Conservation (phyloP, 352 stramenopile genomes). For the Thalassiosira allenii region DNA sequence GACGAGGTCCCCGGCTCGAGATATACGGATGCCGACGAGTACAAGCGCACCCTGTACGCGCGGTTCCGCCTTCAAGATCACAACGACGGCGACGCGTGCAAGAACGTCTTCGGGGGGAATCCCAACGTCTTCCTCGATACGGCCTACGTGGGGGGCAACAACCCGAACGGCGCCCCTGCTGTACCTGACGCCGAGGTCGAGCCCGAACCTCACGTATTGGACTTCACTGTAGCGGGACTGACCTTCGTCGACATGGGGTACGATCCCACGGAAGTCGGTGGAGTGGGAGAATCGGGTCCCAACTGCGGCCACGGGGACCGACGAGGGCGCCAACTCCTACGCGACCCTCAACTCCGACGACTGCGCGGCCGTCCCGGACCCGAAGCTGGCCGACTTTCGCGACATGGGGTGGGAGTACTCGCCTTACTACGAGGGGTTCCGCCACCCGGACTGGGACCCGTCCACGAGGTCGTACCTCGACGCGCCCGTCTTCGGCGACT, state of each 20-base stretch:
- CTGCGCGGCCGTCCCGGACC: slow-evolving; percentile 46
- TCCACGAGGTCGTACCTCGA: slow-evolving; percentile 5
- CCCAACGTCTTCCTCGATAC: slow-evolving; percentile 31
- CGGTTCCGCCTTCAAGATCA: slow-evolving; percentile 22
- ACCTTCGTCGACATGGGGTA: no score
- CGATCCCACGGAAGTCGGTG: background rate
- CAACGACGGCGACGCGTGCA: background rate
- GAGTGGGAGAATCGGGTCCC: no score
- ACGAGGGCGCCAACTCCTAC: no score
- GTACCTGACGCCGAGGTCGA: slow-evolving; percentile 19
- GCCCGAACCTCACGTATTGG: background rate
- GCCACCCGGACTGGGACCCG: slow-evolving; percentile 47
- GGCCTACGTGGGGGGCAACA: slow-evolving; percentile 9
- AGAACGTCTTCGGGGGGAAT: slow-evolving; percentile 52
- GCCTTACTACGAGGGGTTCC: slow-evolving; percentile 36
- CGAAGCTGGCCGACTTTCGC: slow-evolving; percentile 27
- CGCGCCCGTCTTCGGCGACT: slow-evolving; percentile 37
- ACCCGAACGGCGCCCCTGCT: no score
- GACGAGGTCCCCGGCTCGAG: slow-evolving; percentile 25
- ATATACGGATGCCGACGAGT: slow-evolving; percentile 10
- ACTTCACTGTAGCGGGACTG: slow-evolving; percentile 6
- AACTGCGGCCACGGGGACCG: no score
- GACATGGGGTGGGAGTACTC: slow-evolving; percentile 24
- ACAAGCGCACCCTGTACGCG: slow-evolving; percentile 36
- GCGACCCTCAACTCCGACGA: slow-evolving; percentile 14